Evolutionary conservation across 2,329 filamentous ascomycete species (phyloP).

Genomic region (Aureobasidium sp.): DNA sequence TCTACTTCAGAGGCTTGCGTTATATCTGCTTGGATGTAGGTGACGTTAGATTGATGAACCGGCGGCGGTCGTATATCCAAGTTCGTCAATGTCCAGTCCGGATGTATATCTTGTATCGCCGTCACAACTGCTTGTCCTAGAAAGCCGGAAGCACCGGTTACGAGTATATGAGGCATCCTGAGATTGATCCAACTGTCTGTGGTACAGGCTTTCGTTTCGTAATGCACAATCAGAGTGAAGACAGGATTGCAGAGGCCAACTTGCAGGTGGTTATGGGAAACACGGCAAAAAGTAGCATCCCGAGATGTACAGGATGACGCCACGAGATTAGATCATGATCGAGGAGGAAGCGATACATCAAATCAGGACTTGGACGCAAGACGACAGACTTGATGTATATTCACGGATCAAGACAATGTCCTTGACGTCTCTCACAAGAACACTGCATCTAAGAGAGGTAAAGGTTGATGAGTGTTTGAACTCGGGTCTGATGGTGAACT

Average conservation of each 20-base stretch:
- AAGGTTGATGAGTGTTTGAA: not conserved
- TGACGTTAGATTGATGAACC: conserved; percentile 19
- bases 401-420: not conserved
- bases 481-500: not conserved
- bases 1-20: conserved; percentile 28
- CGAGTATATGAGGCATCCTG: conserved; percentile 27
- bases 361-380: not conserved
- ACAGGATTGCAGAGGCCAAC: not conserved
- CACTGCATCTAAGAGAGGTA: not conserved
- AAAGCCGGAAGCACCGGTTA: conserved; percentile 43
- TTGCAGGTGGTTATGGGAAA: not conserved
- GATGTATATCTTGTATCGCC: conserved; percentile 30
- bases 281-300: not conserved
- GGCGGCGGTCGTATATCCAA: conserved; percentile 33
- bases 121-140: conserved; percentile 35
- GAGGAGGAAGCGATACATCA: not conserved
- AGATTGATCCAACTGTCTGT: too few relatives aligned
- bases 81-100: conserved; percentile 32
- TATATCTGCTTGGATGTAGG: conserved; percentile 35
- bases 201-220: conserved; percentile 16
- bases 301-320: conserved; percentile 5
- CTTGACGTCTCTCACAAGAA: not conserved
- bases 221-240: not conserved
- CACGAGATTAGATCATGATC: conserved; percentile 3
- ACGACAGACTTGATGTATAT: not conserved